These are phyloP conservation scores for Blepharisma undulans DNA, from an alignment of 169 alveolate genomes.

Conservation along the genomic window DNA sequence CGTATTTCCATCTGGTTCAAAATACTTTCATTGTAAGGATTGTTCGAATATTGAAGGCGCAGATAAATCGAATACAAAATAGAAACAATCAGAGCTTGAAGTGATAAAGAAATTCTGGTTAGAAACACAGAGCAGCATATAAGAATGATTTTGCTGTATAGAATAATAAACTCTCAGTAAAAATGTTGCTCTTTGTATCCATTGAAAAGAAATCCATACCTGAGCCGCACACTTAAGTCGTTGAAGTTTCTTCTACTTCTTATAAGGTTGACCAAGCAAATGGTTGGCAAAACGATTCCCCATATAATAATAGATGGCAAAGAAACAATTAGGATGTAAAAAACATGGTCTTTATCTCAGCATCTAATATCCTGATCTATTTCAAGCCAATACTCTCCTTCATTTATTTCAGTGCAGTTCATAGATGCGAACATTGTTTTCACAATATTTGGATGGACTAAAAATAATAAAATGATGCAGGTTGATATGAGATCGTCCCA, in stretches of 20 bases:
- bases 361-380: conserved; percentile 36
- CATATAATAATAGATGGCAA: conserved; percentile 52
- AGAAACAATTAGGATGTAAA: conserved; percentile 35
- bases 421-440: conserved; percentile 15
- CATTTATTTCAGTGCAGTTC: conserved; percentile 8
- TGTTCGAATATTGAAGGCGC: not conserved
- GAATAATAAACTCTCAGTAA: conserved; percentile 58
- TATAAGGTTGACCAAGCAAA: conserved; percentile 12
- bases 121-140: conserved; percentile 38
- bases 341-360: conserved; percentile 18
- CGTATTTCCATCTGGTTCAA: conserved; percentile 10
- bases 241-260: conserved; percentile 25
- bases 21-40: not conserved
- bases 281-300: conserved; percentile 56
- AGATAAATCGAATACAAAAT: not conserved
- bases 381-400: conserved; percentile 42
- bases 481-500: conserved; percentile 10
- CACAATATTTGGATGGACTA: conserved; percentile 44
- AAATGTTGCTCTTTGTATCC: conserved; percentile 45
- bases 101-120: not conserved
- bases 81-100: not conserved
- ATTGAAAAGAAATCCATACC: conserved; percentile 46
- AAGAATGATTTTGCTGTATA: conserved; percentile 47
- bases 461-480: conserved; percentile 33
- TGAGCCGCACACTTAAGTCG: conserved; percentile 15